phyloP scores from a whole-genome alignment of 768 basidiomycete species.

The Tremella mesenterica region DNA sequence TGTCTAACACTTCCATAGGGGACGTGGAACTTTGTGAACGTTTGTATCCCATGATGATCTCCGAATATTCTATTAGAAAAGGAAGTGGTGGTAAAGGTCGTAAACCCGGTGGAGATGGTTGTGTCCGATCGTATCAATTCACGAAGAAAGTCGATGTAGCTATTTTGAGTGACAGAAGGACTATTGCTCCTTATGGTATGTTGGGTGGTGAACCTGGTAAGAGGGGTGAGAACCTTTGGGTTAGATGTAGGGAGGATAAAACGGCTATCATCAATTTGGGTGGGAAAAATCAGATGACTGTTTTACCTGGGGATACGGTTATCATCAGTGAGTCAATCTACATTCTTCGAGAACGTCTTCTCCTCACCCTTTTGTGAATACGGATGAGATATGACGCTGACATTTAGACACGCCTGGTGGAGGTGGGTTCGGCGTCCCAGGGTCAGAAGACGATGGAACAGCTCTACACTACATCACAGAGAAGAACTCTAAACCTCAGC shows the following conservation, averaged over 20 bases:
- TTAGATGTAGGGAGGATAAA: background rate
- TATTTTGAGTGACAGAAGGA: background rate
- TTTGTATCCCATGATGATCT: conserved; percentile 5
- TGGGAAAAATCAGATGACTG: background rate
- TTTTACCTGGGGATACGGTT: background rate
- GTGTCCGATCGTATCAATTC: background rate
- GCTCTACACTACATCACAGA: background rate
- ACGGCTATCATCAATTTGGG: background rate
- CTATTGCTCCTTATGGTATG: background rate
- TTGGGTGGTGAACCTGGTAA: conserved; percentile 5
- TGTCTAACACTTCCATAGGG: conserved; percentile 13
- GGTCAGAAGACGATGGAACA: background rate
- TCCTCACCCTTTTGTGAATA: background rate
- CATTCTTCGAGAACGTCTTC: background rate
- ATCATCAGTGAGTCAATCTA: background rate
- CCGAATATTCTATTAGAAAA: conserved; percentile 8
- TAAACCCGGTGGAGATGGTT: conserved; percentile 2
- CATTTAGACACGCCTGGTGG: conserved; percentile 6
- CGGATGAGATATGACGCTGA: background rate
- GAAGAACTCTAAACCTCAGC: background rate
- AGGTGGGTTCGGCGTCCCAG: conserved; percentile 3
- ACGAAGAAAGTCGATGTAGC: background rate
- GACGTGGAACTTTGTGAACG: conserved; percentile 9
- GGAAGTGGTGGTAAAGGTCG: conserved; percentile 9
- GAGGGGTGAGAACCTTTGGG: conserved; percentile 9